These are phyloP conservation scores for Pseudopyrenochaeta lycopersici DNA, from an alignment of 2,329 filamentous ascomycete genomes.

Conservation along the genomic window DNA sequence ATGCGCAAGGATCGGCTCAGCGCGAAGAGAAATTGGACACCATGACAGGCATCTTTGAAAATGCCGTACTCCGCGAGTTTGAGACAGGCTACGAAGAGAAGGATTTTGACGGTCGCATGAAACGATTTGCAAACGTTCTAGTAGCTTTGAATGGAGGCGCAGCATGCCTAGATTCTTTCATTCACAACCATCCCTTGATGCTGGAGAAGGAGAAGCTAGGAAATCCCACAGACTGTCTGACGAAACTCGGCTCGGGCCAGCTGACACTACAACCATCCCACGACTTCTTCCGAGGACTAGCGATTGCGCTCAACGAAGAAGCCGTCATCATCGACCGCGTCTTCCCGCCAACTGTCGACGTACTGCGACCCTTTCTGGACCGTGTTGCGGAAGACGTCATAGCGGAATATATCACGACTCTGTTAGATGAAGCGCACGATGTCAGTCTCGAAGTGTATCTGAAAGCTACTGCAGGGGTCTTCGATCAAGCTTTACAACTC, in stretches of 20 bases:
- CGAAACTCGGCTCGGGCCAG: slow-evolving; percentile 67
- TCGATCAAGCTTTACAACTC: slow-evolving; percentile 84
- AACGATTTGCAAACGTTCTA: slow-evolving; percentile 85
- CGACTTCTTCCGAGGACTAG: slow-evolving; percentile 79
- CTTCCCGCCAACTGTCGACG: slow-evolving; percentile 75
- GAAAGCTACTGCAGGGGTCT: slow-evolving; percentile 85
- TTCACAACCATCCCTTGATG: slow-evolving; percentile 88
- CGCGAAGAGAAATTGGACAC: slow-evolving; percentile 76
- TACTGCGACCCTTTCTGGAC: slow-evolving; percentile 81
- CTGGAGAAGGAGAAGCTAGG: slow-evolving; percentile 74
- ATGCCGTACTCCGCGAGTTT: slow-evolving; percentile 88
- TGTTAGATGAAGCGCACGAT: slow-evolving; percentile 88
- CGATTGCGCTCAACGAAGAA: slow-evolving; percentile 83
- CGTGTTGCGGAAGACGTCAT: slow-evolving; percentile 84
- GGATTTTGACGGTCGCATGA: slow-evolving; percentile 90
- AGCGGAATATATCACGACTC: slow-evolving; percentile 81
- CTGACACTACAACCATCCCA: slow-evolving; percentile 83
- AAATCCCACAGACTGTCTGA: slow-evolving; percentile 83
- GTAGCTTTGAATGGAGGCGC: slow-evolving; percentile 81
- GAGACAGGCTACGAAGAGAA: slow-evolving; percentile 89
- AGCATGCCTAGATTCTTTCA: slow-evolving; percentile 82
- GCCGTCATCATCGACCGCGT: slow-evolving; percentile 80
- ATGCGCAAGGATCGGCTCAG: slow-evolving; percentile 74
- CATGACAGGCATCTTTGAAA: slow-evolving; percentile 87
- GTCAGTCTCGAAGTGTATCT: slow-evolving; percentile 79